Conservation (phyloP, 768 basidiomycete species). For the Collybia nuda region DNA sequence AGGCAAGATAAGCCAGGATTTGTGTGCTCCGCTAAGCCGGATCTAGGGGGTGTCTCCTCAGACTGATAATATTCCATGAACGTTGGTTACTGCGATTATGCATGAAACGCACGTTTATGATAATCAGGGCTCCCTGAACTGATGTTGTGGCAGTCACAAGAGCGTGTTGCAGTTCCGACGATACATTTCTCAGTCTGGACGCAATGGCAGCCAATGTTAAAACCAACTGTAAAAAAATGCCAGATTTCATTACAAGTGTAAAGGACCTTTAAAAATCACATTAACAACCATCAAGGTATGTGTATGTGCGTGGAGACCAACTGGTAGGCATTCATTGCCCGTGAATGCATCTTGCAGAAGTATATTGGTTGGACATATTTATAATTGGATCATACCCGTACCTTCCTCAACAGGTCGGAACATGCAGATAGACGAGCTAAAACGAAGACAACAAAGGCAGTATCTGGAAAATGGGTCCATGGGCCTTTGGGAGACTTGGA, state of each 20-base stretch:
- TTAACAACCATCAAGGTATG: too few species aligned
- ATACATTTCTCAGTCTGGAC: slow-evolving; percentile 52
- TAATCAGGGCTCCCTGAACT: slow-evolving; percentile 22
- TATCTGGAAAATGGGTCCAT: slow-evolving; percentile 63
- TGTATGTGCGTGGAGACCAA: slow-evolving; percentile 21
- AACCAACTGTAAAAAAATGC: slow-evolving; percentile 71
- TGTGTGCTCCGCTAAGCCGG: too few species aligned
- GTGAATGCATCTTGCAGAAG: slow-evolving; percentile 15
- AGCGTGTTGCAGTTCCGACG: slow-evolving; percentile 41
- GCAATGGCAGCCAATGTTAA: slow-evolving; percentile 60
- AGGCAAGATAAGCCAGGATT: too few species aligned
- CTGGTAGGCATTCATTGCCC: slow-evolving; percentile 47
- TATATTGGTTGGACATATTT: neutral
- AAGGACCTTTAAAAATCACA: slow-evolving; percentile 49
- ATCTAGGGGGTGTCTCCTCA: too few species aligned
- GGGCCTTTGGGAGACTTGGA: slow-evolving; percentile 53
- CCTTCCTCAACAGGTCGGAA: slow-evolving; percentile 45
- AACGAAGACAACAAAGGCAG: slow-evolving; percentile 28
- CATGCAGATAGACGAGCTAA: slow-evolving; percentile 34
- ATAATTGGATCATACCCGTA: slow-evolving; percentile 12
- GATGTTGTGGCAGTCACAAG: slow-evolving; percentile 27
- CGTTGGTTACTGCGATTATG: too few species aligned
- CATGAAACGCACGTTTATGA: slow-evolving; percentile 29
- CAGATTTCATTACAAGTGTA: slow-evolving; percentile 63
- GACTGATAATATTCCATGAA: too few species aligned